A percentile compares a stretch with the other conserved stretches of the same genome.
Conservation (phyloP, 345 rosid genomes). For the Erysimum cheiranthoides region DNA sequence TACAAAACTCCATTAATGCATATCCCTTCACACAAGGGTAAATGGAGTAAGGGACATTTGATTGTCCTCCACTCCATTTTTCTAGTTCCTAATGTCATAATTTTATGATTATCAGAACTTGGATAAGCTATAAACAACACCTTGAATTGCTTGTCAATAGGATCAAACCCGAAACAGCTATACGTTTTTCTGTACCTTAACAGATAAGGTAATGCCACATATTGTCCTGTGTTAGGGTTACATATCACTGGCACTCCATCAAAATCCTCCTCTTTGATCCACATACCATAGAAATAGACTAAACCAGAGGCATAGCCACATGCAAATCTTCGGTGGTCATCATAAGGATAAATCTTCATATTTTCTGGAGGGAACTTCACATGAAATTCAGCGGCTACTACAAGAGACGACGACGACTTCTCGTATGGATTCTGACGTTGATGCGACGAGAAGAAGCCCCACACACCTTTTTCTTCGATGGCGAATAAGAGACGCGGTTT, state of each 20-base stretch:
- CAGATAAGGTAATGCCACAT: background rate
- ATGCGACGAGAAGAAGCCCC: background rate
- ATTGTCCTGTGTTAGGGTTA: background rate
- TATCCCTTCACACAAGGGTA: too few species aligned
- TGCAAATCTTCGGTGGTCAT: too few species aligned
- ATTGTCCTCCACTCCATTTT: background rate
- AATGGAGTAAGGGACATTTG: too few species aligned
- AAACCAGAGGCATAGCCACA: too few species aligned
- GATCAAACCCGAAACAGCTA: background rate
- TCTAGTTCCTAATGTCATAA: background rate
- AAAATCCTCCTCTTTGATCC: too few species aligned
- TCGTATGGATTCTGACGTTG: background rate
- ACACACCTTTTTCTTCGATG: background rate
- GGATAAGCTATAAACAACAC: background rate
- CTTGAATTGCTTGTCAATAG: background rate
- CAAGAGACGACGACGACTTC: background rate
- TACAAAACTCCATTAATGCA: too few species aligned
- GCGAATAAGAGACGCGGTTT: background rate
- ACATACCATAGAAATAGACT: too few species aligned
- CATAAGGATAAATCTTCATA: too few species aligned
- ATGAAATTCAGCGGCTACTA: background rate
- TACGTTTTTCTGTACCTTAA: background rate
- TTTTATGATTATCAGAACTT: too few species aligned
- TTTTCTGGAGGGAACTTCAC: background rate
- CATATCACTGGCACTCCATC: background rate